Evolutionary conservation across 306 rosid genomes (phyloP).

Genomic region (Vigna nakashimae): DNA sequence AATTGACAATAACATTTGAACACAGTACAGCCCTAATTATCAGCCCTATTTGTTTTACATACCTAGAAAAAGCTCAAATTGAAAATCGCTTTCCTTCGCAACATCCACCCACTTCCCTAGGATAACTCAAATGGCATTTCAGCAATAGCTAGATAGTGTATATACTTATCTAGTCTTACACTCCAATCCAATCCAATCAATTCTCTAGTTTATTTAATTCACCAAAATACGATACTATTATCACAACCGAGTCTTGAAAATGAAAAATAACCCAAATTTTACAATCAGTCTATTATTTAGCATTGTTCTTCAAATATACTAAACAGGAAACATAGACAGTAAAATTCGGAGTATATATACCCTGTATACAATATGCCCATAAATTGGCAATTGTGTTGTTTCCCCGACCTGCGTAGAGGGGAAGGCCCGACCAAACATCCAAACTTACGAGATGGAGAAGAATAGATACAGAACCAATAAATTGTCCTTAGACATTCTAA

Average conservation of each 20-base stretch:
- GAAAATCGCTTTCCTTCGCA: neutral
- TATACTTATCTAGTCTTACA: neutral
- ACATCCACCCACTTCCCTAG: neutral
- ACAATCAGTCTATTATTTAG: neutral
- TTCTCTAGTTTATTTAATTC: neutral
- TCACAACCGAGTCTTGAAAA: slow-evolving; percentile 17
- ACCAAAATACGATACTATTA: slow-evolving; percentile 11
- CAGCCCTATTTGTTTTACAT: too few species aligned
- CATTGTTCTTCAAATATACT: slow-evolving; percentile 14
- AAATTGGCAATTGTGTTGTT: slow-evolving; percentile 23
- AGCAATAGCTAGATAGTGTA: neutral
- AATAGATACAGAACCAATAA: slow-evolving; percentile 20
- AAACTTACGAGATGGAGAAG: slow-evolving; percentile 9
- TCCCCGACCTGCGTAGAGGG: slow-evolving; percentile 10
- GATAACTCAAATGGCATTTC: neutral
- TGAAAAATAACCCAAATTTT: slow-evolving; percentile 8
- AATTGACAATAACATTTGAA: too few species aligned
- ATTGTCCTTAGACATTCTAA: slow-evolving; percentile 33
- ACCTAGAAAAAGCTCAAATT: neutral
- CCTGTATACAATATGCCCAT: slow-evolving; percentile 31
- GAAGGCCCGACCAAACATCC: slow-evolving; percentile 28
- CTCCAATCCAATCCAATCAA: neutral
- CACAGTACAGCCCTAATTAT: too few species aligned
- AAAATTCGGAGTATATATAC: slow-evolving; percentile 1
- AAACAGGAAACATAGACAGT: slow-evolving; percentile 19